A percentile compares a stretch with the other conserved stretches of the same genome.
phyloP scores from a whole-genome alignment of 176 grass and related monocot genomes.

The Tillandsia leiboldiana region DNA sequence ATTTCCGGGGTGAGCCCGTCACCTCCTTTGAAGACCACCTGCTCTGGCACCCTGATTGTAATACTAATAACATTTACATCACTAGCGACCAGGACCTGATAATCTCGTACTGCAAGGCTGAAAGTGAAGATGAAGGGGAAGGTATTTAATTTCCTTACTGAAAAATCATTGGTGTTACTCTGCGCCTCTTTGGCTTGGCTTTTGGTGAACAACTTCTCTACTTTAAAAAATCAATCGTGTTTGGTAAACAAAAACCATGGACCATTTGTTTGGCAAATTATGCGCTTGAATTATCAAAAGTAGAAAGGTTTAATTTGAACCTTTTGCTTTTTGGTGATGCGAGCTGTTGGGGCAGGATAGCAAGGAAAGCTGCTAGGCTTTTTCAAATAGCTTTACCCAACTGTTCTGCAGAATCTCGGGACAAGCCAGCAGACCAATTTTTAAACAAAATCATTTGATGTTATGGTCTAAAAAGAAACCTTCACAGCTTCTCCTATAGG shows the following conservation, averaged over 20 bases:
- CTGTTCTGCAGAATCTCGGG: too few relatives aligned
- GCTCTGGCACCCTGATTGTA: constrained; percentile 58
- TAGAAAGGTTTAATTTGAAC: too few relatives aligned
- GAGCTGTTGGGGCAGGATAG: too few relatives aligned
- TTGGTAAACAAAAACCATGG: too few relatives aligned
- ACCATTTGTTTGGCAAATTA: too few relatives aligned
- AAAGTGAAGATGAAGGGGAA: constrained; percentile 19
- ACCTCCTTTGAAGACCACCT: constrained; percentile 68
- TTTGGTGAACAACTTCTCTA: too few relatives aligned
- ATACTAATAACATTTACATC: constrained; percentile 74
- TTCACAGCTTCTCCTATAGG: constrained; percentile 29
- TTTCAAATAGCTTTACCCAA: too few relatives aligned
- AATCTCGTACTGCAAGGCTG: constrained; percentile 53
- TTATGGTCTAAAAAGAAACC: background rate
- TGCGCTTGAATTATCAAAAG: too few relatives aligned
- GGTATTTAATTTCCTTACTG: constrained; percentile 23
- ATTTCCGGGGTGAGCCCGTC: constrained; percentile 56
- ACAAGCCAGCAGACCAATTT: too few relatives aligned
- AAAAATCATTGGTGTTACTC: background rate
- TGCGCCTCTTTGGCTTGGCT: background rate
- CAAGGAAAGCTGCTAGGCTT: too few relatives aligned
- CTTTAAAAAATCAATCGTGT: too few relatives aligned
- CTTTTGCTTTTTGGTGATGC: too few relatives aligned
- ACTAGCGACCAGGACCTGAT: constrained; percentile 56
- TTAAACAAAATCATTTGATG: background rate